phyloP scores from a whole-genome alignment of 179 eudicot species.

The Vitellaria paradoxa region DNA sequence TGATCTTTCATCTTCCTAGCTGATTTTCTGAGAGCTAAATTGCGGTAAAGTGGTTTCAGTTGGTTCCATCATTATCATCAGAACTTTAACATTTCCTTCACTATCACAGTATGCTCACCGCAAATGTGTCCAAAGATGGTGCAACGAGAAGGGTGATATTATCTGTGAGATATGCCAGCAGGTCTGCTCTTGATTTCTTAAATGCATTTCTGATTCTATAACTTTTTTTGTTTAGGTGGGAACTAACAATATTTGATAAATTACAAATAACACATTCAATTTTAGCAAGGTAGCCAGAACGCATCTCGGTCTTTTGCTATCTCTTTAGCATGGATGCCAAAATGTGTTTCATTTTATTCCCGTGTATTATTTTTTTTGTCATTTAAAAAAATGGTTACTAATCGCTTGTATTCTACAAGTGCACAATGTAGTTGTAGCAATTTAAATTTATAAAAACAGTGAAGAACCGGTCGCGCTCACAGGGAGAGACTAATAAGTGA shows the following conservation, averaged over 20 bases:
- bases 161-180: constrained; percentile 83
- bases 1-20: neutral
- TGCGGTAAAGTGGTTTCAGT: neutral
- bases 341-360: neutral
- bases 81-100: constrained; percentile 4
- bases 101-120: constrained; percentile 82
- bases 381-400: neutral
- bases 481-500: too few species aligned
- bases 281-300: neutral
- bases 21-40: neutral
- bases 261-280: neutral
- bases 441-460: too few species aligned
- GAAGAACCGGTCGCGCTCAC: too few species aligned
- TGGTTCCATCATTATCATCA: neutral
- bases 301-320: neutral
- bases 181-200: constrained; percentile 33
- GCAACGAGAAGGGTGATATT: constrained; percentile 82
- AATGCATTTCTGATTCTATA: neutral
- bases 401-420: too few species aligned
- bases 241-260: neutral
- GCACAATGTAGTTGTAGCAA: too few species aligned
- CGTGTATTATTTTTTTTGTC: neutral
- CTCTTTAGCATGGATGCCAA: neutral
- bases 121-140: constrained; percentile 86
- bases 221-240: neutral